A percentile compares a stretch with the other conserved stretches of the same genome.
These are phyloP conservation scores for Tuber borchii DNA, from an alignment of 495 filamentous ascomycete genomes.

Conservation along the genomic window DNA sequence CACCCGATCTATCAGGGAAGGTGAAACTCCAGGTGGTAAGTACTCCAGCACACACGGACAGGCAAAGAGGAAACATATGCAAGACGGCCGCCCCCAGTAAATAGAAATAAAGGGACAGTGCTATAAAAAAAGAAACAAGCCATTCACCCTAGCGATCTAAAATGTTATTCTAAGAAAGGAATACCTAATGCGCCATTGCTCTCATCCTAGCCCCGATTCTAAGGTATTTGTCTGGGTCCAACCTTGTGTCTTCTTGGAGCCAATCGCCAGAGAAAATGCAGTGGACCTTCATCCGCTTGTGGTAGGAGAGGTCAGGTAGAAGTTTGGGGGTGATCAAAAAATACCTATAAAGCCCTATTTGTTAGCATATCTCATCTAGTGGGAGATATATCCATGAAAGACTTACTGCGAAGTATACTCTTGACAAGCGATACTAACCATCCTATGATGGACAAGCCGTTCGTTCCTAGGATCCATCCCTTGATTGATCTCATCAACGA, in stretches of 20 bases:
- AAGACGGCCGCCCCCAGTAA: not conserved
- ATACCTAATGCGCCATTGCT: conserved; percentile 7
- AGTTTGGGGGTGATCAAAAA: conserved; percentile 99
- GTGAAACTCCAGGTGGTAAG: not conserved
- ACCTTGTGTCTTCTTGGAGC: conserved; percentile 57
- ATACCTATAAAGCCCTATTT: conserved; percentile 49
- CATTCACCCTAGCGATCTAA: not conserved
- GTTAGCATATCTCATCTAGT: not conserved
- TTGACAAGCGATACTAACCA: conserved; percentile 87
- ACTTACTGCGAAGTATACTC: conserved; percentile 58
- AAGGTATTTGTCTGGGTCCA: conserved; percentile 52
- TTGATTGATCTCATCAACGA: conserved; percentile 99
- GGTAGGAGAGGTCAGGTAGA: conserved; percentile 74
- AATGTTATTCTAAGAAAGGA: not conserved
- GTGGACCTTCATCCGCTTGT: conserved; percentile 81
- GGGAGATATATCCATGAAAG: not conserved
- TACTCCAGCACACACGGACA: not conserved
- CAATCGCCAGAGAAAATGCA: conserved; percentile 90
- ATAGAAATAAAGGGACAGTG: not conserved
- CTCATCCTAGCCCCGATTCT: conserved; percentile 49
- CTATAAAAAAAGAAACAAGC: not conserved
- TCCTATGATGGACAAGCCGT: conserved; percentile 90
- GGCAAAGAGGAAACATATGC: not conserved
- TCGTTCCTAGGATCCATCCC: conserved; percentile 99
- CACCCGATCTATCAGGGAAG: not conserved